Evolutionary conservation across 441 rosid species (phyloP), one percentile per base, ranked within the genome.

Genomic region (Theobroma grandiflorum): DNA sequence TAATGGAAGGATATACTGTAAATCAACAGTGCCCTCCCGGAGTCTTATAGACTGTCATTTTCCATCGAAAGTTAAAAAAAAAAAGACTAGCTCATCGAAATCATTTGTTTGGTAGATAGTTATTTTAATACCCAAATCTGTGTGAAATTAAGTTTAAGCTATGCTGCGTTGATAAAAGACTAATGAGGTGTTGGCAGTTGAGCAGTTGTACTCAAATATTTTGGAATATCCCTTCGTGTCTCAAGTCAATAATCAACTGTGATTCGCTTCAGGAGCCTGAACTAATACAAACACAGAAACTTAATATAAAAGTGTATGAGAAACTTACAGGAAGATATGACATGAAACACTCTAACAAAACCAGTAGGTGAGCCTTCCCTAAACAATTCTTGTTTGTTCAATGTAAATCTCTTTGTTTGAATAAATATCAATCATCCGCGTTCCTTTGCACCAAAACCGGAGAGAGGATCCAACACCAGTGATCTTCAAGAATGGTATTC

Each of bases 401-500:
- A 12, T 20, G 18, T 33, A 62, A 35, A 16, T 6, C 74, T 52
- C 14, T 47, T 33, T 58, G 20, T n/a, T 38, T 22, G 66, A 72
- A 79, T 63, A 65, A 42, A 58, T 64, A 35, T 16, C 18, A 33
- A 12, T 31, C 38, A 55, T 43, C 69, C 14, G 10, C 35, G 14
- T 68, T 38, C 57, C 42, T 1, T 77, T n/a, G 66, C 33, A 12
- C 18, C 31, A 6, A 33, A 16, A 43, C 42, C n/a, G 3, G 6
- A 47, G 8, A 38, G 57, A 47, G 62, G 3, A 22, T n/a, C 45
- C 38, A 16, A 6, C 10, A 55, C 4, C 52, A 16, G 65, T 53
- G 37, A 72, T 22, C 15, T 73, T 72, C 50, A 59, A 78, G 18
- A 38, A 87, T 83, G 83, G 74, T 18, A 31, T 77, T 61, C 8